Evolutionary conservation across 1,284 basidiomycete genomes (phyloP), one percentile per base, ranked within the genome.

Genomic region (Fomitopsis betulina): DNA sequence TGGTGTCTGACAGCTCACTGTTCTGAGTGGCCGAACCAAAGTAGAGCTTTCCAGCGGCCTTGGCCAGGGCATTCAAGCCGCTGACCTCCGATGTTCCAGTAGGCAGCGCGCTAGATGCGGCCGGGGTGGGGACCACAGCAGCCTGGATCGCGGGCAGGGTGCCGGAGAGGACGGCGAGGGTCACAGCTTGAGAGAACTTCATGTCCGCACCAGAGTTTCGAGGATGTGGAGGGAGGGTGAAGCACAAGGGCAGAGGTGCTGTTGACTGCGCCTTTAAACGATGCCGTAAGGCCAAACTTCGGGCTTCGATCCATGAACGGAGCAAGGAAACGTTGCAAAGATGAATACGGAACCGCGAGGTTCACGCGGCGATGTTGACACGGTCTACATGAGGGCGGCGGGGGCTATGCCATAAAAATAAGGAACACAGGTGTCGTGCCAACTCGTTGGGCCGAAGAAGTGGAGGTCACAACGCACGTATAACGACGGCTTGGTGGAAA

Each of bases 11-110:
- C 35, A 84, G 69, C 65, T 83, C 81, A 3, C 75, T 73, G 65
- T 84, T 84, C 68, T 83, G 82, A 0, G 82, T 84, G n/a, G 83
- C 83, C 15, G 79, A 75, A 30, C 84, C 84, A 56, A 85, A 82
- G 72, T 86, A 85, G 33, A 74, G 65, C 69, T 84, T 84, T 17
- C 80, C 79, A 15, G 78, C 76, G 23, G 78, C 70, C 60, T 73
- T 75, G 2, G 82, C 81, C 21, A 76, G 72, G 5, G 65, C 66
- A 61, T 78, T 70, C 17, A 82, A 68, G 32, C 65, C 67, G 5
- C 67, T 63, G 2, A 67, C 70, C 12, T 65, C 63, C 27, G 70
- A 59, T 33, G 68, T 66, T 15, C 65, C 65, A n/a, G 65, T 64
- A 15, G 66, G 63, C 12, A 64, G 62, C 30, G 45, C 57, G 15